Evolutionary conservation across 2,329 filamentous ascomycete species (phyloP).

Genomic region (Xylogone sp.): DNA sequence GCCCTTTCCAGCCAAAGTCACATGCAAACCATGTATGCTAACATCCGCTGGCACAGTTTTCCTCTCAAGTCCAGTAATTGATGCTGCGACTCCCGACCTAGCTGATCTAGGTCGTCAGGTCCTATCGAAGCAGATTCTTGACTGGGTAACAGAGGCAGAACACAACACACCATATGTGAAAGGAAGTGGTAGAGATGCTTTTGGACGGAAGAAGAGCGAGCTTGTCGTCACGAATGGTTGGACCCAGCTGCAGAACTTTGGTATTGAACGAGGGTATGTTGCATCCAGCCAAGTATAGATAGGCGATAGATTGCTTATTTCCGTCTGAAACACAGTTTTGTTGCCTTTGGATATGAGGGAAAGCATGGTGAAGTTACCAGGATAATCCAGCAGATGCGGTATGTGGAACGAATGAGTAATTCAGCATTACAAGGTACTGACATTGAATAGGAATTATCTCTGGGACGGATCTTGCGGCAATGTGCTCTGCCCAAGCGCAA

Average conservation of each 20-base stretch:
- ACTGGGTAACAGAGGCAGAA: constrained; percentile 54
- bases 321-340: constrained; percentile 33
- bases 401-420: constrained; percentile 8
- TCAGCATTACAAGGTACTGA: constrained; percentile 8
- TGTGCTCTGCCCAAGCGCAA: constrained; percentile 16
- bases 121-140: constrained; percentile 50
- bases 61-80: constrained; percentile 20
- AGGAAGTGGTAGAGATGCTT: constrained; percentile 48
- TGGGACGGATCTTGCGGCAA: constrained; percentile 14
- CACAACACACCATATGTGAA: constrained; percentile 15
- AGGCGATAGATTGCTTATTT: constrained; percentile 6
- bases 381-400: constrained; percentile 55
- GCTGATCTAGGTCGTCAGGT: constrained; percentile 45
- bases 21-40: background rate
- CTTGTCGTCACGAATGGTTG: constrained; percentile 65
- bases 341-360: constrained; percentile 57
- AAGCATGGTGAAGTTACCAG: constrained; percentile 47
- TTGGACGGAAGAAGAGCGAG: constrained; percentile 55
- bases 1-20: constrained; percentile 3
- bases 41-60: constrained; percentile 18
- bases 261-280: constrained; percentile 47
- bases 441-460: constrained; percentile 12
- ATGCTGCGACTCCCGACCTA: constrained; percentile 14
- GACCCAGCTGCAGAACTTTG: constrained; percentile 57
- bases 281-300: background rate